Conservation (phyloP, 495 filamentous ascomycete genomes). For the Penicillium coprophilum region DNA sequence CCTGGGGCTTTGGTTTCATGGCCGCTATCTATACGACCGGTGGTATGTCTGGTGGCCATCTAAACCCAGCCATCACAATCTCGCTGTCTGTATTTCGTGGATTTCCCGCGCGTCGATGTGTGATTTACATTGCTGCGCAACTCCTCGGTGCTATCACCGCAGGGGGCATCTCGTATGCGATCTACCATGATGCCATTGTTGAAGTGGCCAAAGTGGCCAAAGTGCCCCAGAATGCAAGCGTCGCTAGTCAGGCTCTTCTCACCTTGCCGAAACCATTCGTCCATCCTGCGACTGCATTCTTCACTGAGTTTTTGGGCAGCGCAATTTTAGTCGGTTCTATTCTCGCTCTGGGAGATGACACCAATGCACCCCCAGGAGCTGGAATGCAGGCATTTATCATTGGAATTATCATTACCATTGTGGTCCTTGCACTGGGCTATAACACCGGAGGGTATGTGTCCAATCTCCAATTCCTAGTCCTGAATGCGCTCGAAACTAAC, state of each 20-base stretch:
- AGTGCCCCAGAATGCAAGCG: conserved; percentile 25
- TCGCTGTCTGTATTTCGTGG: conserved; percentile 54
- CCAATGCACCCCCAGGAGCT: conserved; percentile 25
- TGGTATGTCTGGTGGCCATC: conserved; percentile 53
- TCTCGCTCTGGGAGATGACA: conserved; percentile 28
- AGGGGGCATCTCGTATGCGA: conserved; percentile 44
- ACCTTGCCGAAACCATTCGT: conserved; percentile 50
- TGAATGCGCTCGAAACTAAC: not conserved
- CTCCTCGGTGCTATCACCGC: conserved; percentile 48
- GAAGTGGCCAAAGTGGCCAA: conserved; percentile 25
- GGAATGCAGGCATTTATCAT: conserved; percentile 29
- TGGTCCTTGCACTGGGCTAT: conserved; percentile 20
- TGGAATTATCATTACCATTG: conserved; percentile 16
- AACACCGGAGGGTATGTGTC: conserved; percentile 27
- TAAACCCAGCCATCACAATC: conserved; percentile 60
- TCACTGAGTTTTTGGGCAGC: conserved; percentile 27
- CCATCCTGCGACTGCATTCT: conserved; percentile 47
- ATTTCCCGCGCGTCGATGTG: conserved; percentile 49
- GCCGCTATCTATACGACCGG: conserved; percentile 54
- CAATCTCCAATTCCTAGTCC: not conserved
- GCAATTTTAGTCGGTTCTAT: conserved; percentile 24
- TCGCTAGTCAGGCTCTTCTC: conserved; percentile 35
- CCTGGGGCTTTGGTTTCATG: conserved; percentile 46
- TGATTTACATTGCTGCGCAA: conserved; percentile 48
- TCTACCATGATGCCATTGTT: conserved; percentile 43